Evolutionary conservation across 1,284 basidiomycete species (phyloP).

Genomic region (Leccinum ponderosum): DNA sequence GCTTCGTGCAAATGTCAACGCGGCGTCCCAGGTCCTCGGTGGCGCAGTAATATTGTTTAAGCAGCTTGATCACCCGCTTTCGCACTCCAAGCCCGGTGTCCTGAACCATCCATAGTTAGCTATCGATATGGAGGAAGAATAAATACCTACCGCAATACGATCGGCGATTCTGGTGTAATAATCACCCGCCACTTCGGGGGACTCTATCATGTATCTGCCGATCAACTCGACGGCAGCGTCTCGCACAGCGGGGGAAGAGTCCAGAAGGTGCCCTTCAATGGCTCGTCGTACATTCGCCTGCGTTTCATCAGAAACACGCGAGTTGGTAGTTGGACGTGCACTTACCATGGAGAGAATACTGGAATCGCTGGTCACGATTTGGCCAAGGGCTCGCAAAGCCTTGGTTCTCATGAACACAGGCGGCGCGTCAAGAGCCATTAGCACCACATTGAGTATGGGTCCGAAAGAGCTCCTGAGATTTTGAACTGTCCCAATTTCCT

Average conservation of each 20-base stretch:
- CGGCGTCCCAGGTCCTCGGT: conserved; percentile 61
- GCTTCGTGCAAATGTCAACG: conserved; percentile 79
- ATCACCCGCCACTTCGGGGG: conserved; percentile 78
- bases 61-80: conserved; percentile 92
- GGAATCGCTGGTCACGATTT: conserved; percentile 85
- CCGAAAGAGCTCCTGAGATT: conserved; percentile 76
- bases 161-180: conserved; percentile 88
- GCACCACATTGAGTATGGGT: conserved; percentile 74
- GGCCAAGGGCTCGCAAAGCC: conserved; percentile 82
- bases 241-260: conserved; percentile 90
- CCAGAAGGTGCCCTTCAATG: conserved; percentile 87
- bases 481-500: conserved; percentile 76
- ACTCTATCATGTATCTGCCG: conserved; percentile 91
- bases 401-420: conserved; percentile 90
- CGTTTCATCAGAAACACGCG: conserved; percentile 8
- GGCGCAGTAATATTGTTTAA: conserved; percentile 79
- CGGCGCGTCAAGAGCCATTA: conserved; percentile 76
- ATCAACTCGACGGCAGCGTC: conserved; percentile 96
- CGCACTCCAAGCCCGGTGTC: conserved; percentile 93
- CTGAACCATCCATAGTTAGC: conserved; percentile 38
- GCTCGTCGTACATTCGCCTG: conserved; percentile 75
- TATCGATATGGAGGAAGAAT: neutral
- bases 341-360: conserved; percentile 75
- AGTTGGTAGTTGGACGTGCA: conserved; percentile 4
- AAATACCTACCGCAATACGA: conserved; percentile 74